phyloP scores from a whole-genome alignment of 2,329 filamentous ascomycete genomes.

The Ophiostoma ulmi region DNA sequence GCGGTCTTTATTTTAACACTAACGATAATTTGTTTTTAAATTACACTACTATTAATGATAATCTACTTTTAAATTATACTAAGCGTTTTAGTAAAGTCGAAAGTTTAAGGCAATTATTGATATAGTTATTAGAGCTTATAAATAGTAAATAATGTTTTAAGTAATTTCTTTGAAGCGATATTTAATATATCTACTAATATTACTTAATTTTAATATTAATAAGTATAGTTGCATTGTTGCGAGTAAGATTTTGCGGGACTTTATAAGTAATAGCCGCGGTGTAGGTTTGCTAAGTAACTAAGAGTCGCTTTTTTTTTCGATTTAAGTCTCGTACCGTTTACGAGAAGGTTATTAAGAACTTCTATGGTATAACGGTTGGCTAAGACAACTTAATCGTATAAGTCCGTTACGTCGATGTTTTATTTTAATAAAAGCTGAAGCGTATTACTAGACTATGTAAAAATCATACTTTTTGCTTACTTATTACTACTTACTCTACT shows the following conservation, averaged over 20 bases:
- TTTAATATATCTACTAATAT: too few relatives aligned
- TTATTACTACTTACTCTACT: too few relatives aligned
- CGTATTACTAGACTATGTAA: too few relatives aligned
- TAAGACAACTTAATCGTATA: constrained; percentile 80
- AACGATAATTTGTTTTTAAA: constrained; percentile 84
- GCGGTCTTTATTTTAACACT: constrained; percentile 89
- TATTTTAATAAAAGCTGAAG: constrained; percentile 92
- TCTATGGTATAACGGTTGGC: constrained; percentile 71
- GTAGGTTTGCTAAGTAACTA: constrained; percentile 77
- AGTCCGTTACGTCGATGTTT: constrained; percentile 94
- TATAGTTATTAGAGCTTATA: constrained; percentile 85
- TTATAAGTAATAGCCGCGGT: too few relatives aligned
- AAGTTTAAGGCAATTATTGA: constrained; percentile 98
- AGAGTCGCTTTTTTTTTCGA: constrained; percentile 25
- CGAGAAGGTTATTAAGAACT: constrained; percentile 80
- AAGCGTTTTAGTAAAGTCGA: constrained; percentile 87
- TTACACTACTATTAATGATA: not conserved
- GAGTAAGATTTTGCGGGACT: too few relatives aligned
- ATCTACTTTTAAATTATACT: constrained; percentile 51
- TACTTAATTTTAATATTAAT: not conserved
- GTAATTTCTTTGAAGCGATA: too few relatives aligned
- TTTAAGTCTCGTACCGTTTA: constrained; percentile 87
- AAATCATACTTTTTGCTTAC: too few relatives aligned
- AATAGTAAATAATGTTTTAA: constrained; percentile 60
- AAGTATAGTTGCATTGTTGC: too few relatives aligned